Evolutionary conservation across 176 grass and related monocot species (phyloP).

Genomic region (Microstegium vimineum): DNA sequence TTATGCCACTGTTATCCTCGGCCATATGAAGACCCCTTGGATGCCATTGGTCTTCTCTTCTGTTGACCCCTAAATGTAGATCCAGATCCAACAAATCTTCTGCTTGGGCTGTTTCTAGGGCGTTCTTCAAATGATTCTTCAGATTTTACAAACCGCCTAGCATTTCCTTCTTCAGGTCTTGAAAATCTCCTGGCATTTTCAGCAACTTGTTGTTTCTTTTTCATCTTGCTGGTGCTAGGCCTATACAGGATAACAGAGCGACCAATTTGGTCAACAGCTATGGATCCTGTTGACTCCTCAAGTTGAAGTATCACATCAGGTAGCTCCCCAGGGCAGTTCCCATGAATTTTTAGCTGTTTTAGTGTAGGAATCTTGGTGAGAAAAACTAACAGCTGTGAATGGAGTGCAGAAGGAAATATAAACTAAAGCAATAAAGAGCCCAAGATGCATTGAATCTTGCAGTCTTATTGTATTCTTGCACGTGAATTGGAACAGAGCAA

Average conservation of each 20-base stretch:
- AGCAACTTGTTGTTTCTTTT: constrained; percentile 46
- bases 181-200: constrained; percentile 33
- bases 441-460: not conserved
- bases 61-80: constrained; percentile 36
- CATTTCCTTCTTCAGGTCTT: constrained; percentile 31
- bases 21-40: constrained; percentile 27
- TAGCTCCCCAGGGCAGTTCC: constrained; percentile 76
- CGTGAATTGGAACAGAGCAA: not conserved
- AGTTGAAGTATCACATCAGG: constrained; percentile 68
- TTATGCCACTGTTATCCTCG: constrained; percentile 12
- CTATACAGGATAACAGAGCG: constrained; percentile 84
- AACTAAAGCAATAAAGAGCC: constrained; percentile 1
- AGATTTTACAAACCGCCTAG: constrained; percentile 24
- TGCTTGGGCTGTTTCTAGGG: constrained; percentile 17
- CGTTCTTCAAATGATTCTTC: constrained; percentile 31
- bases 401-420: not conserved
- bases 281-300: constrained; percentile 84
- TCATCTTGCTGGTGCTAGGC: constrained; percentile 91
- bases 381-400: not conserved
- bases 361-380: constrained; percentile 20
- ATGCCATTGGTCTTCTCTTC: constrained; percentile 30
- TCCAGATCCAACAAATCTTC: constrained; percentile 33
- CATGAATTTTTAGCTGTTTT: constrained; percentile 80
- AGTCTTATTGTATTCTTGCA: not conserved
- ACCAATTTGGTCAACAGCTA: constrained; percentile 67